Conservation (phyloP, 106 monocot species). For the Dendrobium catenatum region DNA sequence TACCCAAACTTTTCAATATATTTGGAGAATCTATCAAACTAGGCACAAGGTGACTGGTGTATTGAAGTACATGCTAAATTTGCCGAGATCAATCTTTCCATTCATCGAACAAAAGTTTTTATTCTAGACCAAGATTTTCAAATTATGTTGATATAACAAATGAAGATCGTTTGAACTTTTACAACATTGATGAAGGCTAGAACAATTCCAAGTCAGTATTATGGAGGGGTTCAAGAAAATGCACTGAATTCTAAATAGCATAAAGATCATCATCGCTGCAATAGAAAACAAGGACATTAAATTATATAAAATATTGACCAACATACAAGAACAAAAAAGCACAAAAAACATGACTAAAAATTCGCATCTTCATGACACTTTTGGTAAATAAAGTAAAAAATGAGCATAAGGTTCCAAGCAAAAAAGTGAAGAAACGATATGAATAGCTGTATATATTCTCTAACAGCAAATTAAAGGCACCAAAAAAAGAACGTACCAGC, state of each 20-base stretch:
- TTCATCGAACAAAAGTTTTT: not conserved
- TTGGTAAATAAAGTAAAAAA: not conserved
- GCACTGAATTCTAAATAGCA: not conserved
- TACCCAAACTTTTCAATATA: too few species aligned
- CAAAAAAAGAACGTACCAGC: constrained; percentile 31
- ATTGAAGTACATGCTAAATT: too few species aligned
- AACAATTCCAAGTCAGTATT: not conserved
- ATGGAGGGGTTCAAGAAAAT: not conserved
- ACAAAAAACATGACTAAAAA: not conserved
- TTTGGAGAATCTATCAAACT: too few species aligned
- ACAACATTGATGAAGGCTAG: not conserved
- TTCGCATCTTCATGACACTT: not conserved
- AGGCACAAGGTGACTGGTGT: too few species aligned
- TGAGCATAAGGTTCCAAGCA: not conserved
- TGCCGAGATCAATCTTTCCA: not conserved
- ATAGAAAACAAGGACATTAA: not conserved
- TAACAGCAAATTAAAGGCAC: not conserved
- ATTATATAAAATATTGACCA: not conserved
- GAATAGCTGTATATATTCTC: not conserved
- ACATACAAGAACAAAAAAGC: not conserved
- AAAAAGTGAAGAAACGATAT: not conserved
- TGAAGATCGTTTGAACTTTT: not conserved
- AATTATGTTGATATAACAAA: not conserved
- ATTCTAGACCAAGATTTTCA: not conserved
- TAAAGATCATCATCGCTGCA: not conserved